phyloP scores from a whole-genome alignment of 306 rosid species.

The Cicer pinnatifidum region DNA sequence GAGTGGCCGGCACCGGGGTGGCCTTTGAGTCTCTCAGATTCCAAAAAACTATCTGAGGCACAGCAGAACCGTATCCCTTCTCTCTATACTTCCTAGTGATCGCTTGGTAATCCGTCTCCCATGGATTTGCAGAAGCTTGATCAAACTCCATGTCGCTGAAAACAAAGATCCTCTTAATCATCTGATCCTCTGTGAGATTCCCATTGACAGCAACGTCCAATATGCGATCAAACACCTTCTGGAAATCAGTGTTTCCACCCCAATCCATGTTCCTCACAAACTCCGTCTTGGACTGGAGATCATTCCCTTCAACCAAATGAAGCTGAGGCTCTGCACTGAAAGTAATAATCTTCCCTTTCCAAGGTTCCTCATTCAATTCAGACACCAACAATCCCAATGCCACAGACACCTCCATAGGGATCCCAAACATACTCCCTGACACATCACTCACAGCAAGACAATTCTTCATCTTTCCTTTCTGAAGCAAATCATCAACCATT shows the following conservation, averaged over 20 bases:
- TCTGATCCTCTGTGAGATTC: constrained; percentile 55
- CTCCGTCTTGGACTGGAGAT: constrained; percentile 47
- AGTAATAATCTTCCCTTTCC: constrained; percentile 69
- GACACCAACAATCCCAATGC: constrained; percentile 71
- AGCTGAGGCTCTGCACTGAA: constrained; percentile 57
- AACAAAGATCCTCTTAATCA: constrained; percentile 68
- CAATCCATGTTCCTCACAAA: constrained; percentile 51
- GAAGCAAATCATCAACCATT: constrained; percentile 59
- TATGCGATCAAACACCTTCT: constrained; percentile 66
- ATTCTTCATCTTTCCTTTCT: constrained; percentile 57
- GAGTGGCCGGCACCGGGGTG: constrained; percentile 55
- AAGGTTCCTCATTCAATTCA: constrained; percentile 65
- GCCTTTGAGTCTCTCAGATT: constrained; percentile 63
- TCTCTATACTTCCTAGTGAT: constrained; percentile 56
- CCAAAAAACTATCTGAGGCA: constrained; percentile 81
- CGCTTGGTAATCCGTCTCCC: constrained; percentile 78
- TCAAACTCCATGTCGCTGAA: constrained; percentile 87
- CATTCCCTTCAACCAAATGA: constrained; percentile 59
- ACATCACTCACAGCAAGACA: constrained; percentile 67
- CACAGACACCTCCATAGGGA: constrained; percentile 65
- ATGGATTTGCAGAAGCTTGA: constrained; percentile 46
- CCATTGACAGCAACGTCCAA: constrained; percentile 67
- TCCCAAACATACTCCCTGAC: constrained; percentile 58
- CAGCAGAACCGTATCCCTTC: constrained; percentile 57
- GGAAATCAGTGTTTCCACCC: constrained; percentile 62